Evolutionary conservation across 768 basidiomycete genomes (phyloP).

Genomic region (Inosperma sp.): DNA sequence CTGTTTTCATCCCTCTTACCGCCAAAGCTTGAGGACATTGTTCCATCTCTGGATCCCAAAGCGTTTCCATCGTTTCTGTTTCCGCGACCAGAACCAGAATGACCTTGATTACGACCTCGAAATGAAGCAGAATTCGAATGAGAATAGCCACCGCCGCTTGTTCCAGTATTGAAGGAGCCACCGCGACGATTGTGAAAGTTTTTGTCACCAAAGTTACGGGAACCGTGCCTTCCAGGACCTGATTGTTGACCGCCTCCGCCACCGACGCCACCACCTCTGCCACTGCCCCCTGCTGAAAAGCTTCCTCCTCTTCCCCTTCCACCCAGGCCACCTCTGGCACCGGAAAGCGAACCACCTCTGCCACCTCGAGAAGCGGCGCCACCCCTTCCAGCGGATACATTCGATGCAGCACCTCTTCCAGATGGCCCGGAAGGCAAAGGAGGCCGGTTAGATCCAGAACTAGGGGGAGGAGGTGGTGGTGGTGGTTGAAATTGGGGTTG

Average conservation of each 20-base stretch:
- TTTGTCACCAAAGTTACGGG: constrained; percentile 57
- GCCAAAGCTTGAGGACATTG: constrained; percentile 39
- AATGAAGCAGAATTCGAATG: constrained; percentile 47
- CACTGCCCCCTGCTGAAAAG: constrained; percentile 34
- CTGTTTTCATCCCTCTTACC: constrained; percentile 87
- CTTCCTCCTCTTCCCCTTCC: constrained; percentile 40
- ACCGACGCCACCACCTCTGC: constrained; percentile 42
- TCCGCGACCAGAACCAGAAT: constrained; percentile 37
- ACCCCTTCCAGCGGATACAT: constrained; percentile 36
- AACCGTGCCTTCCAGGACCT: constrained; percentile 54
- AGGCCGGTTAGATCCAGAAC: constrained; percentile 35
- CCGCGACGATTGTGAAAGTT: constrained; percentile 64
- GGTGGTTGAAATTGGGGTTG: constrained; percentile 15
- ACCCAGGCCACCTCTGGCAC: constrained; percentile 31
- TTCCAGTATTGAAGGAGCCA: constrained; percentile 55
- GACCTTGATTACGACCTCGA: constrained; percentile 59
- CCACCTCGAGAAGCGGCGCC: constrained; percentile 39
- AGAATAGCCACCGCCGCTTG: constrained; percentile 31
- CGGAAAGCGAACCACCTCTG: constrained; percentile 30
- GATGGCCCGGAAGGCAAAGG: constrained; percentile 35
- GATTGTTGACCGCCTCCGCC: constrained; percentile 43
- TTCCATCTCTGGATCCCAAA: constrained; percentile 49
- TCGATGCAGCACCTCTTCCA: constrained; percentile 29
- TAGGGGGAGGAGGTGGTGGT: constrained; percentile 39
- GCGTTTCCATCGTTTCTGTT: constrained; percentile 41